Conservation (phyloP, 176 grass and related monocot genomes). For the Eragrostis nindensis region DNA sequence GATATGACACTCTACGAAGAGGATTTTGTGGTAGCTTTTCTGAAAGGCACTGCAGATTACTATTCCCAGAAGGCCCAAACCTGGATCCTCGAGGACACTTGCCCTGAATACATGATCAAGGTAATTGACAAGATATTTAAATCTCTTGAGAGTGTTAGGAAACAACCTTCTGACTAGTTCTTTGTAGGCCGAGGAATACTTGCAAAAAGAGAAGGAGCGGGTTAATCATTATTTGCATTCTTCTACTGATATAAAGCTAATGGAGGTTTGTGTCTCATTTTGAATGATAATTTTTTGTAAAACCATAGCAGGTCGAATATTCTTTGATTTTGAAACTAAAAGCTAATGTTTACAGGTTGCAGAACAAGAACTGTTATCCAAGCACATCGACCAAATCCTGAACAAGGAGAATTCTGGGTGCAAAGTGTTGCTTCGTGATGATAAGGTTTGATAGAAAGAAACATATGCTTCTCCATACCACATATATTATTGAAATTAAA, state of each 20-base stretch:
- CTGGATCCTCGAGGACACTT: conserved; percentile 70
- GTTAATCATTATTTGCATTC: conserved; percentile 88
- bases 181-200: conserved; percentile 79
- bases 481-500: no score
- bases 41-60: conserved; percentile 69
- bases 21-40: conserved; percentile 83
- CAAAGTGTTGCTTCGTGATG: conserved; percentile 70
- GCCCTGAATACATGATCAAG: conserved; percentile 81
- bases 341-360: background rate
- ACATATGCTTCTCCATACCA: no score
- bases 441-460: conserved; percentile 60
- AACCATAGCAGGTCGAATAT: background rate
- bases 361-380: conserved; percentile 82
- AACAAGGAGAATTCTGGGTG: conserved; percentile 93
- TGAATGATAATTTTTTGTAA: no score
- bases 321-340: conserved; percentile 1
- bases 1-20: conserved; percentile 65
- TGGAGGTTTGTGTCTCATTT: conserved; percentile 61
- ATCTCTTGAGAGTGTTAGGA: background rate
- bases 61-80: conserved; percentile 75
- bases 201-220: conserved; percentile 85
- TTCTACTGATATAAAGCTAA: conserved; percentile 76
- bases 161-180: conserved; percentile 15
- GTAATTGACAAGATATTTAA: conserved; percentile 27
- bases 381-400: conserved; percentile 74